Conservation (phyloP, 148 eudicot species). For the Heliosperma pusillum region DNA sequence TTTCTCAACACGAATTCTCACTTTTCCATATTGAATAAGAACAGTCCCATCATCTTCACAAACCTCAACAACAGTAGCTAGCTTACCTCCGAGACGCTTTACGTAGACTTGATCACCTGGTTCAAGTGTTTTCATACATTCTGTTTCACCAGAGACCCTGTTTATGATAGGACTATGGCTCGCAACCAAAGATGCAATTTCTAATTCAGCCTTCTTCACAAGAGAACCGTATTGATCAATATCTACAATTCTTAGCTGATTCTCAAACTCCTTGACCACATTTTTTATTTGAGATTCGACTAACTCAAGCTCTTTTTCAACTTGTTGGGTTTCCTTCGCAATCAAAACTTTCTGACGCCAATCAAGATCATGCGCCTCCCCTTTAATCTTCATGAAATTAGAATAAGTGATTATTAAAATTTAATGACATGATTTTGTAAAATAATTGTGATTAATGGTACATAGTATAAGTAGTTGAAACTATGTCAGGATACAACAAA, state of each 20-base stretch:
- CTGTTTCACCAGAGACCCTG: constrained; percentile 29
- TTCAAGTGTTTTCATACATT: constrained; percentile 42
- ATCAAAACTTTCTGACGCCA: constrained; percentile 65
- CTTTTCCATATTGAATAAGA: constrained; percentile 79
- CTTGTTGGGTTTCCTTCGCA: constrained; percentile 60
- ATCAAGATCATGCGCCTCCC: constrained; percentile 72
- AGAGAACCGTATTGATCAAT: constrained; percentile 45
- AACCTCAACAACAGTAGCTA: constrained; percentile 72
- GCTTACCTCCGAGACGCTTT: constrained; percentile 64
- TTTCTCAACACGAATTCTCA: constrained; percentile 60
- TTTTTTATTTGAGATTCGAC: constrained; percentile 57
- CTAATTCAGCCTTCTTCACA: constrained; percentile 64
- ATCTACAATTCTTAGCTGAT: constrained; percentile 38
- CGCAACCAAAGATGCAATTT: constrained; percentile 58
- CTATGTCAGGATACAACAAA: background rate
- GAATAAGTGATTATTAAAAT: constrained; percentile 2
- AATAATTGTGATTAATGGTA: background rate
- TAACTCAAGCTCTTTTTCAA: constrained; percentile 40
- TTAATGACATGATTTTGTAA: background rate
- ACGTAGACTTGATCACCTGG: constrained; percentile 74
- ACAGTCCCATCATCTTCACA: constrained; percentile 61
- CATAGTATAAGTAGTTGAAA: background rate
- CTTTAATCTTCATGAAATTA: constrained; percentile 47
- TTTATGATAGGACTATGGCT: constrained; percentile 41
- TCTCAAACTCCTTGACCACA: constrained; percentile 55